Evolutionary conservation across 2,329 filamentous ascomycete species (phyloP), one percentile per base, ranked within the genome.

Genomic region (Colletotrichum sublineola): DNA sequence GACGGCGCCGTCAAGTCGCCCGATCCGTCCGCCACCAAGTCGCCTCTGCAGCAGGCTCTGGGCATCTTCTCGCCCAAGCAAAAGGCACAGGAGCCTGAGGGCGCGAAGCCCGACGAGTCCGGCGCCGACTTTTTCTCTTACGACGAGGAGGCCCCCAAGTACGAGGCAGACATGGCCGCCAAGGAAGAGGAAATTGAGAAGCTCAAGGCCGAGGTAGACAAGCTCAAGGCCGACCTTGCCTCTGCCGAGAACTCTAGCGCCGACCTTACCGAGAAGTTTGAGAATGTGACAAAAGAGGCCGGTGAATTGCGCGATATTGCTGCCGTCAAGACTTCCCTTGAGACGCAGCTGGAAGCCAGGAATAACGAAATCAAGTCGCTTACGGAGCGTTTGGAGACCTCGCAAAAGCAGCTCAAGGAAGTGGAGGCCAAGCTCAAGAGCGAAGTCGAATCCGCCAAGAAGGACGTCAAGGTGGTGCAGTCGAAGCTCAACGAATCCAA

Each of bases 91-190:
- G 79, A 81, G 42, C 78, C 81, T 9, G 68, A 73, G 9, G 75
- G 68, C 2, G 68, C 73, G 8, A 78, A 78, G 74, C 76, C 79
- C 3, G 80, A 82, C 5, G 83, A 81, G 53, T 75, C 77, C 0
- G 79, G 77, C 36, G 93, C 95, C 75, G 94, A 97, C 61, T 93
- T 98, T 82, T 98, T 98, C 82, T 97, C 95, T 0, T 97, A 95
- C 77, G 95, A 98, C 71, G 92, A 92, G 63, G 96, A 98, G 81
- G 86, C 97, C 18, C 93, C 94, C 3, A 90, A 93, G 66, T 83
- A 97, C n/a, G 56, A 58, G 56, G 56, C 56, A n/a, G 56, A 58
- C 36, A 11, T 58, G 56, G 56, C 56, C n/a, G 38, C 56, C 56
- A 93, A 93, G 77, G 85, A 91, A 14, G 88, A 89, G 53, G 91